Conservation (phyloP, 495 filamentous ascomycete species). For the Hypoxylon trugodes region DNA sequence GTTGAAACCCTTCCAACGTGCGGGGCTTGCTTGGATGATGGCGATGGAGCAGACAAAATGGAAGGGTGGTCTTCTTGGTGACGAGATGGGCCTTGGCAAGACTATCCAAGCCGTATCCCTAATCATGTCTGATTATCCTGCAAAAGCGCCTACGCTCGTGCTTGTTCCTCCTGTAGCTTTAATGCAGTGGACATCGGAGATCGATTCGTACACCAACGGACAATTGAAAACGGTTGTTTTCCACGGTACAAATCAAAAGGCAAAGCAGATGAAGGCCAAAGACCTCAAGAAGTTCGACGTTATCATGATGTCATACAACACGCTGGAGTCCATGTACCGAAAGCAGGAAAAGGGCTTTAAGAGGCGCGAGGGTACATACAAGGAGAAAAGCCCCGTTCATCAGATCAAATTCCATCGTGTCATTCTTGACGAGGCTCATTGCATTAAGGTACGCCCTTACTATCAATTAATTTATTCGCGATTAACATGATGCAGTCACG, state of each 20-base stretch:
- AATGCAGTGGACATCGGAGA: conserved; percentile 97
- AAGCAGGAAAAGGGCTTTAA: conserved; percentile 92
- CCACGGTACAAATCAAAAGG: conserved; percentile 84
- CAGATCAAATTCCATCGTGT: conserved; percentile 86
- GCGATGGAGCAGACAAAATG: conserved; percentile 85
- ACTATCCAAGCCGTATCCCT: conserved; percentile 97
- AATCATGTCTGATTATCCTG: conserved; percentile 96
- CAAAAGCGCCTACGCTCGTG: conserved; percentile 81
- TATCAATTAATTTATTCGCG: neutral
- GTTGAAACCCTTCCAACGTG: conserved; percentile 90
- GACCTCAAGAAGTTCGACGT: conserved; percentile 86
- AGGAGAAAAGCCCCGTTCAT: conserved; percentile 87
- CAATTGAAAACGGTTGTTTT: conserved; percentile 88
- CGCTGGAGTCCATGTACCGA: conserved; percentile 87
- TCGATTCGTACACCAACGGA: conserved; percentile 87
- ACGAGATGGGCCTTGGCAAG: conserved; percentile 99
- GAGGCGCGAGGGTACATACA: conserved; percentile 72
- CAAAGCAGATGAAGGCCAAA: conserved; percentile 74
- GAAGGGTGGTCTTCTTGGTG: conserved; percentile 88
- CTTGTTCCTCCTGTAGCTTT: conserved; percentile 93
- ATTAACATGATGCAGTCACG: conserved; percentile 60
- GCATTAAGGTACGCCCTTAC: conserved; percentile 73
- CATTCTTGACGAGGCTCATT: conserved; percentile 95
- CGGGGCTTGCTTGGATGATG: conserved; percentile 94
- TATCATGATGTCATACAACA: conserved; percentile 96